Percentiles rank a stretch among this genome's conserved stretches.
phyloP scores from a whole-genome alignment of 805 yeast species.

The Ogataea salicorniae region DNA sequence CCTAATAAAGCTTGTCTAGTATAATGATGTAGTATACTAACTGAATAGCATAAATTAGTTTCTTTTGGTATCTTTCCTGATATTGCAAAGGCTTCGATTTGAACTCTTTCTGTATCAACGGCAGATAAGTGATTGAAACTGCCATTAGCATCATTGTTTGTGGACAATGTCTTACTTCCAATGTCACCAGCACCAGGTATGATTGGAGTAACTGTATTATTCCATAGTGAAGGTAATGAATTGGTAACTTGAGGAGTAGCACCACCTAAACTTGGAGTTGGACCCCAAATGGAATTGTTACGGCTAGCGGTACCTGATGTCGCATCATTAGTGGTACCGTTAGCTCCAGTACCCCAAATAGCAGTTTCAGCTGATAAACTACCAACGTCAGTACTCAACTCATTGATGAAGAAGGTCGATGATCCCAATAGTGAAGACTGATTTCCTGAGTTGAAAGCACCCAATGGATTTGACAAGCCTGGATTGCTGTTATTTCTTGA shows the following conservation, averaged over 20 bases:
- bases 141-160: neutral
- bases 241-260: neutral
- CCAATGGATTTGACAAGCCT: constrained; percentile 4
- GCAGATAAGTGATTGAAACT: constrained; percentile 5
- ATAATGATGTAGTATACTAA: constrained; percentile 22
- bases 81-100: constrained; percentile 38
- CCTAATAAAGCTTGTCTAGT: constrained; percentile 35
- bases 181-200: neutral
- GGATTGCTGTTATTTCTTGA: constrained; percentile 11
- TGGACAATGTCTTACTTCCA: neutral
- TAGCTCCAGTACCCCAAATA: constrained; percentile 12
- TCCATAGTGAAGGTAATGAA: constrained; percentile 12
- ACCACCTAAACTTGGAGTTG: constrained; percentile 2
- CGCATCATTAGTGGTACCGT: constrained; percentile 1
- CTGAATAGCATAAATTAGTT: constrained; percentile 14
- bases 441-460: neutral
- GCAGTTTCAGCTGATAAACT: constrained; percentile 1
- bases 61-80: constrained; percentile 32
- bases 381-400: constrained; percentile 1
- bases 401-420: constrained; percentile 7
- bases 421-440: constrained; percentile 2
- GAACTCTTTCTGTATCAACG: constrained; percentile 33
- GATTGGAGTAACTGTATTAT: constrained; percentile 1
- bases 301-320: constrained; percentile 8
- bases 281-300: constrained; percentile 22